phyloP scores from a whole-genome alignment of 805 yeast genomes.

The Maudiozyma turicensis region DNA sequence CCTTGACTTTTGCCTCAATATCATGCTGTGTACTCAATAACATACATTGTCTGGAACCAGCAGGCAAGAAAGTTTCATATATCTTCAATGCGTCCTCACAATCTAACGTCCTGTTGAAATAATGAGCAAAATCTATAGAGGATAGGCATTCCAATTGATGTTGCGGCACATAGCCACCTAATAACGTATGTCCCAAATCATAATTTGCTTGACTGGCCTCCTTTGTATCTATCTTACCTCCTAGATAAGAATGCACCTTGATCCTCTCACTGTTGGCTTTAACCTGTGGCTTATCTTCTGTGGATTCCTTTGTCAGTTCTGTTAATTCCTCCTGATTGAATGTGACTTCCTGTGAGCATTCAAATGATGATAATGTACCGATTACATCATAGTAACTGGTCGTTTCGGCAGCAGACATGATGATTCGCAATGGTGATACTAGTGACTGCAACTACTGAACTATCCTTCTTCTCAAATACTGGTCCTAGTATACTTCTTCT shows the following conservation, averaged over 20 bases:
- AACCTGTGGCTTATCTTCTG: conserved; percentile 4
- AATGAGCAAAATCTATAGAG: conserved; percentile 27
- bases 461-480: too few species aligned
- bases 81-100: conserved; percentile 23
- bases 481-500: too few species aligned
- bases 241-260: conserved; percentile 25
- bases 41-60: background rate
- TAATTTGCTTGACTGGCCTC: conserved; percentile 20
- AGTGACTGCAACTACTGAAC: too few species aligned
- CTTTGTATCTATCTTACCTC: conserved; percentile 20
- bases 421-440: background rate
- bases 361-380: conserved; percentile 25
- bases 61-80: conserved; percentile 12
- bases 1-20: background rate
- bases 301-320: conserved; percentile 2
- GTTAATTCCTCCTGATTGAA: conserved; percentile 21
- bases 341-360: conserved; percentile 22
- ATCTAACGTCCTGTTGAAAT: conserved; percentile 23
- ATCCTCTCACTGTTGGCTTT: conserved; percentile 6
- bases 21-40: background rate
- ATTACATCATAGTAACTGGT: conserved; percentile 22
- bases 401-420: background rate
- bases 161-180: conserved; percentile 28
- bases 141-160: conserved; percentile 25
- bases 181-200: conserved; percentile 23